Base-by-base conservation (phyloP, 768 basidiomycete genomes). In the Aureoboletus auriporus region DNA sequence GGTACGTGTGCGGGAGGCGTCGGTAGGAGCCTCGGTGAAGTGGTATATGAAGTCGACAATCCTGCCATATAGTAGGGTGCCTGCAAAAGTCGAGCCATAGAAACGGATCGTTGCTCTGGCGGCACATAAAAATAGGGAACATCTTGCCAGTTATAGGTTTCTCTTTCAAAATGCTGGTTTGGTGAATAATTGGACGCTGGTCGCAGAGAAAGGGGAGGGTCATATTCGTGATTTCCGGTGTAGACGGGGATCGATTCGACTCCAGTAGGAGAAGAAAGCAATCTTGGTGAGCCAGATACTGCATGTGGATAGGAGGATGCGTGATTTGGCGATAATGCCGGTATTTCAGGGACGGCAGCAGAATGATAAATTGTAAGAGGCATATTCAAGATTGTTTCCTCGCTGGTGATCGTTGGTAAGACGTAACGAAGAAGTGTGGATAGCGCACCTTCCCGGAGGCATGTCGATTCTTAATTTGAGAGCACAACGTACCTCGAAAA, bases 401-500 rank as follows among this genome's bases (percentile, higher is more conserved):
- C 89, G 57, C 89, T 92, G 55, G 8, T 14, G 35, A 39, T 23
- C 12, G 17, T 61, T 42, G 42, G 47, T 52, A 53, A 42, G 36
- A 50, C 33, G 42, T 35, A 35, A 49, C 40, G 36, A 41, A 39
- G 33, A 44, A 49, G 38, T 37, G 49, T 39, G 39, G 46, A 47
- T 52, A 30, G 66, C 75, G 42, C 55, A 89, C 88, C 77, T 84
- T 61, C 81, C 85, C 36, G 84, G 67, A 30, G 56, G n/a, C 82
- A 88, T 83, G n/a, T 70, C 69, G 43, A 91, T 72, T 60, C 73
- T 83, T 44, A 90, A 68, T 23, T 68, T 71, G n/a, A 89, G 70
- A 12, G 74, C 65, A 52, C 84, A 86, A 38, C 75, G 71, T 27
- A 92, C 76, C 60, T 86, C 83, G 49, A 92, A 91, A 10, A 91